These are phyloP conservation scores for Lolium multiflorum DNA, from an alignment of 176 grass and related monocot species.

Conservation along the genomic window DNA sequence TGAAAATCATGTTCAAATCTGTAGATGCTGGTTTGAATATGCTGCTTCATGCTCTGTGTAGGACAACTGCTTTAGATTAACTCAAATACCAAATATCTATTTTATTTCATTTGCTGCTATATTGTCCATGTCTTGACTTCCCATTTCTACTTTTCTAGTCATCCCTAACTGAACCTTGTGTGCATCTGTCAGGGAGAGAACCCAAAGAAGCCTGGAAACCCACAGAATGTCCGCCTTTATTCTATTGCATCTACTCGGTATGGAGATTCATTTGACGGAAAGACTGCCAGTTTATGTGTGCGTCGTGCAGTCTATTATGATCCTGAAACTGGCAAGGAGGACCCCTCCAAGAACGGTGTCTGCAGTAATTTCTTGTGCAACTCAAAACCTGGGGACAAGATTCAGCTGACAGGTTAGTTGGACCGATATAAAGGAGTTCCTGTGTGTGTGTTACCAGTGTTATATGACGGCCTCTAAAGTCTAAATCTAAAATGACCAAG, in stretches of 20 bases:
- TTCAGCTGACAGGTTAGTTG: conserved; percentile 74
- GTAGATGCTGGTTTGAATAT: not conserved
- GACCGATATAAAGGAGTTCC: conserved; percentile 10
- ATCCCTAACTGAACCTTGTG: not conserved
- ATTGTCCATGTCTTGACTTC: not conserved
- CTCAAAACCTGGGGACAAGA: conserved; percentile 93
- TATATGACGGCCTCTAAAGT: not conserved
- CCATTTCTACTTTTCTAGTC: not conserved
- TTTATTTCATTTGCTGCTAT: not conserved
- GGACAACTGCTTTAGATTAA: not conserved
- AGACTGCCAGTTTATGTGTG: conserved; percentile 81
- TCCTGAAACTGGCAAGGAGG: conserved; percentile 89
- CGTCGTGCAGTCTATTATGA: conserved; percentile 87
- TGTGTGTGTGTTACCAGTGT: not conserved
- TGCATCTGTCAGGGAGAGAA: conserved; percentile 75
- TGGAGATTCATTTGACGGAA: conserved; percentile 86
- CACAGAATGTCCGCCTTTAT: conserved; percentile 91
- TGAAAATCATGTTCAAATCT: not conserved
- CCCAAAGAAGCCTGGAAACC: conserved; percentile 87
- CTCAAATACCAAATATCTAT: not conserved
- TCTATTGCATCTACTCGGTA: conserved; percentile 93
- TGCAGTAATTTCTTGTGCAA: conserved; percentile 99
- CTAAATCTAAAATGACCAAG: not conserved
- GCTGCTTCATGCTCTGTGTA: not conserved
- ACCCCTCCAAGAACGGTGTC: conserved; percentile 79